A percentile compares a stretch with the other conserved stretches of the same genome.
phyloP scores from a whole-genome alignment of 2,329 filamentous ascomycete species.

The Grosmannia huntii region DNA sequence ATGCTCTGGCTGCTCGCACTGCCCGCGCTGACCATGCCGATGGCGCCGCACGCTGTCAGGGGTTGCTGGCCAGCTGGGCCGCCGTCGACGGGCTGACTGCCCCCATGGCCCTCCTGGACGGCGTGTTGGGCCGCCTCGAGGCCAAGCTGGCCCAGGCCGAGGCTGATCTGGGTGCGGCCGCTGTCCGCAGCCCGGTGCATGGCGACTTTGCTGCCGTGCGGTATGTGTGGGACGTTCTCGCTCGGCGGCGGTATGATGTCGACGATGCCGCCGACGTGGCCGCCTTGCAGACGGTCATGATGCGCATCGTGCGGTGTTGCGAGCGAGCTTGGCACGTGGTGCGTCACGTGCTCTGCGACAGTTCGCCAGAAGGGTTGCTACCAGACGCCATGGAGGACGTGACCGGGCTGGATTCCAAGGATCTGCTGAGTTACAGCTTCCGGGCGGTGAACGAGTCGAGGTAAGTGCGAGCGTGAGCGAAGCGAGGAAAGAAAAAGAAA shows the following conservation, averaged over 20 bases:
- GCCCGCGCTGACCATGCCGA: constrained; percentile 87
- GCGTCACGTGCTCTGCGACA: constrained; percentile 70
- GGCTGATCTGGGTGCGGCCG: constrained; percentile 51
- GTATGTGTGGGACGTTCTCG: constrained; percentile 42
- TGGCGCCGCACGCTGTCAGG: constrained; percentile 67
- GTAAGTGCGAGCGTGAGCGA: constrained; percentile 29
- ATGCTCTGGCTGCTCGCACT: constrained; percentile 50
- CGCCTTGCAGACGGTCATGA: constrained; percentile 30
- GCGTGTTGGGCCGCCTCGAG: constrained; percentile 49
- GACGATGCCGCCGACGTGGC: constrained; percentile 25
- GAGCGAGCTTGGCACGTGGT: constrained; percentile 66
- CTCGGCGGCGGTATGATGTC: constrained; percentile 18
- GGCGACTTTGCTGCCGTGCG: constrained; percentile 55
- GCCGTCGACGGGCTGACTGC: constrained; percentile 19
- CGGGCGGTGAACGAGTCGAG: constrained; percentile 89
- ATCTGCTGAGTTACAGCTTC: constrained; percentile 89
- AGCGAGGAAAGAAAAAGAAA: not conserved
- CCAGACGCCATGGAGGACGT: constrained; percentile 63
- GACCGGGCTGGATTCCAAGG: constrained; percentile 68
- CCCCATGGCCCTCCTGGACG: constrained; percentile 38
- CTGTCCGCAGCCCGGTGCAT: constrained; percentile 54
- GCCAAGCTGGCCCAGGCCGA: constrained; percentile 50
- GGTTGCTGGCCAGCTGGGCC: constrained; percentile 52
- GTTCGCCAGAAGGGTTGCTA: constrained; percentile 83
- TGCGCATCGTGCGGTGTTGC: constrained; percentile 47